A percentile compares a stretch with the other conserved stretches of the same genome.
These are phyloP conservation scores for Plasmodium blacklocki DNA, from an alignment of 169 alveolate genomes.

Conservation along the genomic window DNA sequence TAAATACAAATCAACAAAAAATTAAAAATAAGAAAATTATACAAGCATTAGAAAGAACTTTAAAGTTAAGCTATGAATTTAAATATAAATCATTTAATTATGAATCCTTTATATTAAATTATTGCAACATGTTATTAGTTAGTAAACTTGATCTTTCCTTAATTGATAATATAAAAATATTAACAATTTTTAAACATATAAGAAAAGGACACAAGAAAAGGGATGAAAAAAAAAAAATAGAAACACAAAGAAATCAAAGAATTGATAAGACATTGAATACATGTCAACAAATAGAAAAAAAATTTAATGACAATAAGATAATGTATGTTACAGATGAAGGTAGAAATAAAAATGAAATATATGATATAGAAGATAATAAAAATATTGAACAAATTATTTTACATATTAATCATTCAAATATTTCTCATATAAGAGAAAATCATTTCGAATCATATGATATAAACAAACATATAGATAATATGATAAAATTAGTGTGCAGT, in stretches of 20 bases:
- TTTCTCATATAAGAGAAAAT: neutral
- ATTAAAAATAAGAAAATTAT: conserved; percentile 32
- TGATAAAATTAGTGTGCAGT: conserved; percentile 37
- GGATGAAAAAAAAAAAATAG: neutral
- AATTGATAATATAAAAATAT: conserved; percentile 48
- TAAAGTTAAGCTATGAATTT: conserved; percentile 30
- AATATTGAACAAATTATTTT: conserved; percentile 1
- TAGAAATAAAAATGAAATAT: conserved; percentile 4
- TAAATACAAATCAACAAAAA: neutral
- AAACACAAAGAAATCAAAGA: neutral
- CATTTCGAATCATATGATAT: too few species aligned
- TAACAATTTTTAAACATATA: conserved; percentile 27
- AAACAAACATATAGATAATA: conserved; percentile 20
- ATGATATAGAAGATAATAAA: conserved; percentile 1
- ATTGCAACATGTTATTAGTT: conserved; percentile 43
- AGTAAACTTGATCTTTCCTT: conserved; percentile 62
- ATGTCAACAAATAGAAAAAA: neutral
- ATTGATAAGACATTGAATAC: neutral
- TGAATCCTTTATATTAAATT: conserved; percentile 23
- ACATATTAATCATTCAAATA: neutral
- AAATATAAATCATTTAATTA: conserved; percentile 23
- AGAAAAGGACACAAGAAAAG: neutral
- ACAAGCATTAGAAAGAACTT: conserved; percentile 46
- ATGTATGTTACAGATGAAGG: neutral
- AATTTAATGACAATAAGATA: neutral